These are phyloP conservation scores for Globisporangium carolinianum DNA, from an alignment of 352 stramenopile genomes.

Conservation along the genomic window DNA sequence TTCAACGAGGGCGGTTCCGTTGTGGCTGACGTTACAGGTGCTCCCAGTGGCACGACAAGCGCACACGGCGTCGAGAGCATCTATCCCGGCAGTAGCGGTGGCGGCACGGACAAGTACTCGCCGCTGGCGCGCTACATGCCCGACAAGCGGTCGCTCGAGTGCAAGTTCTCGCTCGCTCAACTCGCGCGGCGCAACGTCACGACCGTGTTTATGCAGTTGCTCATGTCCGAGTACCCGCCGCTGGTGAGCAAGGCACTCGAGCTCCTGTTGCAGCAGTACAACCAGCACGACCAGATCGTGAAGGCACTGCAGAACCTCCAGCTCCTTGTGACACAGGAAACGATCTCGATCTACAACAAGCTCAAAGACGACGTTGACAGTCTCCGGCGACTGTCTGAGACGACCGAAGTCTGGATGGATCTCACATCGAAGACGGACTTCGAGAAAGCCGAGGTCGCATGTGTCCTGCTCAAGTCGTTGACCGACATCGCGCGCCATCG, in stretches of 20 bases:
- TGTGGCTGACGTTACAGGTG: conserved; percentile 7
- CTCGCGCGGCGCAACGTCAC: conserved; percentile 35
- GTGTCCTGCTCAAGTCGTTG: conserved; percentile 36
- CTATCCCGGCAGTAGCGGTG: conserved; percentile 8
- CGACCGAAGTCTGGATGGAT: conserved; percentile 80
- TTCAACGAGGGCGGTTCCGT: conserved; percentile 3
- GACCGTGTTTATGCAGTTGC: conserved; percentile 67
- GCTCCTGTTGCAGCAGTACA: conserved; percentile 63
- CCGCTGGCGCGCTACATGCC: conserved; percentile 41
- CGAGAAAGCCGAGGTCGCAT: conserved; percentile 45
- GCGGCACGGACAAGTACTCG: conserved; percentile 28
- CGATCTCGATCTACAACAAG: conserved; percentile 58
- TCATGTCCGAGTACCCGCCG: conserved; percentile 75
- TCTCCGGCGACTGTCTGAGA: conserved; percentile 53
- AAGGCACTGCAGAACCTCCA: conserved; percentile 60
- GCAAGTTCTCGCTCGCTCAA: conserved; percentile 45
- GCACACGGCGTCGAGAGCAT: conserved; percentile 15
- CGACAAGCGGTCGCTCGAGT: conserved; percentile 41
- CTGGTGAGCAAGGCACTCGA: conserved; percentile 69
- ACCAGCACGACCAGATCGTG: conserved; percentile 64
- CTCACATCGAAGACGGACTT: conserved; percentile 67
- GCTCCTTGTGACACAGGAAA: conserved; percentile 50
- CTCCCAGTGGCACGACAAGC: conserved; percentile 10
- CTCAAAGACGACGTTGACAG: conserved; percentile 63
- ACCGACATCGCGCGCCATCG: conserved; percentile 21